These are phyloP conservation scores for Xylaria sp. DNA, from an alignment of 2,329 filamentous ascomycete species.

Conservation along the genomic window DNA sequence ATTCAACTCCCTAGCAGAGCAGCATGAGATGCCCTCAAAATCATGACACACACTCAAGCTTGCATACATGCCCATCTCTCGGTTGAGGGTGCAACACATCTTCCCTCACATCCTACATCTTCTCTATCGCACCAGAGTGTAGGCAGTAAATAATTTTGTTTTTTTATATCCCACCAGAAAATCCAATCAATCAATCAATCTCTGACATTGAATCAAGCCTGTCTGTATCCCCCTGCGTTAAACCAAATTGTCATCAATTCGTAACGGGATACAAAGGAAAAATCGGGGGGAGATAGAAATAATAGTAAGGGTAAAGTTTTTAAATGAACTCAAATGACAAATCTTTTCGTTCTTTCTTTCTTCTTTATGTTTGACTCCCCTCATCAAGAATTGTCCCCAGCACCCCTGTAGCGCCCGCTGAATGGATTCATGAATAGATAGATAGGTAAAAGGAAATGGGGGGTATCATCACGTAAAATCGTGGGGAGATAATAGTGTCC, in stretches of 20 bases:
- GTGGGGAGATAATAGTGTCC: background rate
- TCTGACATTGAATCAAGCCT: conserved; percentile 1
- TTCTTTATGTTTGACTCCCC: conserved; percentile 8
- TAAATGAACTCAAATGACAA: background rate
- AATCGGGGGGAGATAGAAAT: background rate
- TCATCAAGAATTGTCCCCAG: conserved; percentile 9
- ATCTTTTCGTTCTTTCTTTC: conserved; percentile 25
- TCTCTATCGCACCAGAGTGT: background rate
- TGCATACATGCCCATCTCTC: background rate
- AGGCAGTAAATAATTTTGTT: background rate
- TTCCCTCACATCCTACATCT: background rate
- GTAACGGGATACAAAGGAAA: conserved; percentile 10
- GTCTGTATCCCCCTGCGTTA: conserved; percentile 2
- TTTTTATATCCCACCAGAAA: background rate
- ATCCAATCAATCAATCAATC: background rate
- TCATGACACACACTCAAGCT: background rate
- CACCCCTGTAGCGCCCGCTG: conserved; percentile 29
- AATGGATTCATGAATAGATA: background rate
- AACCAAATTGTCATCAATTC: conserved; percentile 12
- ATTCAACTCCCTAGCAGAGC: background rate
- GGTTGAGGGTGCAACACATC: background rate
- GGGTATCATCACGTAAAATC: conserved; percentile 35
- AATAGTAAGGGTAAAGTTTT: background rate
- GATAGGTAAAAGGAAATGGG: conserved; percentile 12
- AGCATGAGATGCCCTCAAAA: background rate